Percentiles rank a stretch among this genome's conserved stretches.
Conservation (phyloP, 768 basidiomycete species). For the Tephrocybe sp. region DNA sequence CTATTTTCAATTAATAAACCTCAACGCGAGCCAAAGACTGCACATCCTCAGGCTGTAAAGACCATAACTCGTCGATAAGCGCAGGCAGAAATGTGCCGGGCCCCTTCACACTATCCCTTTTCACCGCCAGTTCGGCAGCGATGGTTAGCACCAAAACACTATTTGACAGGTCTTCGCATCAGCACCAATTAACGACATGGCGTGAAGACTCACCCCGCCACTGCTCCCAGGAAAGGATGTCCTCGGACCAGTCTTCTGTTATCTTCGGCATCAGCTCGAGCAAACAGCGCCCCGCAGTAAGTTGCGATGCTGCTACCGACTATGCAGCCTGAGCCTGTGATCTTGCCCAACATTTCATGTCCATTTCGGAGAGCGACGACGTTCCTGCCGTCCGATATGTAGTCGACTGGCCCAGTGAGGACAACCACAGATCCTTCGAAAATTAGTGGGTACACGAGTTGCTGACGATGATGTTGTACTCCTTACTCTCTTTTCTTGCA, state of each 20-base stretch:
- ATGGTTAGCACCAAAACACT: slow-evolving; percentile 61
- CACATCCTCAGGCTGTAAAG: slow-evolving; percentile 32
- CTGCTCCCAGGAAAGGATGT: slow-evolving; percentile 73
- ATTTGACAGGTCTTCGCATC: slow-evolving; percentile 6
- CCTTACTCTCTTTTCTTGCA: slow-evolving; percentile 74
- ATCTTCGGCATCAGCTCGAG: slow-evolving; percentile 31
- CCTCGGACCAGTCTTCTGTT: slow-evolving; percentile 61
- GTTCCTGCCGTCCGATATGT: slow-evolving; percentile 75
- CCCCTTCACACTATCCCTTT: slow-evolving; percentile 49
- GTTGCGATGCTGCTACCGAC: slow-evolving; percentile 75
- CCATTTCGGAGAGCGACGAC: slow-evolving; percentile 80
- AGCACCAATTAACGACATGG: background rate
- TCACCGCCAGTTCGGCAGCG: slow-evolving; percentile 59
- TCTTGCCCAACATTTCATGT: slow-evolving; percentile 65
- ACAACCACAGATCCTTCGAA: slow-evolving; percentile 73
- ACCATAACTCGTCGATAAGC: slow-evolving; percentile 58
- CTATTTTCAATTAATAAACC: slow-evolving; percentile 15
- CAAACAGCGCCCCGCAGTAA: slow-evolving; percentile 66
- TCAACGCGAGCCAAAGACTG: slow-evolving; percentile 31
- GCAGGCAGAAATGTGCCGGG: slow-evolving; percentile 67
- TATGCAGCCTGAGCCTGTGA: slow-evolving; percentile 92
- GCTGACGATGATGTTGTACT: background rate
- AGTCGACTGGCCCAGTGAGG: slow-evolving; percentile 79
- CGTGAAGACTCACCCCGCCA: slow-evolving; percentile 64
- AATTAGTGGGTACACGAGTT: background rate